Percentiles rank a stretch among this genome's conserved stretches.
phyloP scores from a whole-genome alignment of 2,329 filamentous ascomycete genomes.

The Aspergillus ochraceus region DNA sequence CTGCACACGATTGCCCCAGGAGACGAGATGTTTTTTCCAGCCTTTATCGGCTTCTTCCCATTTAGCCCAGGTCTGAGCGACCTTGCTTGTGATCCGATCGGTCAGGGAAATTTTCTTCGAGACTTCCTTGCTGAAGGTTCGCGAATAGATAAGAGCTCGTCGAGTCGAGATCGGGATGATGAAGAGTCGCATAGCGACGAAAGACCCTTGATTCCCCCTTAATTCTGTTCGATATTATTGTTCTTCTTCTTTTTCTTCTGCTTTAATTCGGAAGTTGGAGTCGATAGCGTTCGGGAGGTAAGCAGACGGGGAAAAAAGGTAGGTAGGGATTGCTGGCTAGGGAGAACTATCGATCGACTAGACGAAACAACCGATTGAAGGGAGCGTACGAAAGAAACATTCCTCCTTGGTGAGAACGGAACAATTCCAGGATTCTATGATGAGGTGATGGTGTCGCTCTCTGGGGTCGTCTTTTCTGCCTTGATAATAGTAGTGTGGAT shows the following conservation, averaged over 20 bases:
- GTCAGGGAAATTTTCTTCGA: conserved; percentile 57
- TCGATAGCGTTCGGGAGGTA: conserved; percentile 9
- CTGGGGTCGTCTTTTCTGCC: background rate
- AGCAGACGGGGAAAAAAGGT: background rate
- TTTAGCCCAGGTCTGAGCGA: conserved; percentile 73
- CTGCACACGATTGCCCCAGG: conserved; percentile 82
- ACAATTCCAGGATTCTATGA: background rate
- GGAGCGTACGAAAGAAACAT: conserved; percentile 22
- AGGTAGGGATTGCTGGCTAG: conserved; percentile 12
- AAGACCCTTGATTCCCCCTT: background rate
- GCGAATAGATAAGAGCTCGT: conserved; percentile 88
- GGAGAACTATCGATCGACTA: conserved; percentile 23
- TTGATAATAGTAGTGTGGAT: background rate
- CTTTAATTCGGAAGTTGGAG: background rate
- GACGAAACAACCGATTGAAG: conserved; percentile 18
- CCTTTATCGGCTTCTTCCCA: conserved; percentile 84
- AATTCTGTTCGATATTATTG: background rate
- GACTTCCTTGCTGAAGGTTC: conserved; percentile 64
- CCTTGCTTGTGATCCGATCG: conserved; percentile 71
- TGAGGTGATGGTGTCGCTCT: background rate
- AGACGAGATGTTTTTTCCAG: conserved; percentile 86
- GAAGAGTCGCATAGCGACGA: conserved; percentile 77
- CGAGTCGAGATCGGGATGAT: conserved; percentile 90
- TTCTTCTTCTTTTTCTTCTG: background rate
- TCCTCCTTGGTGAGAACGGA: conserved; percentile 15